Conservation (phyloP, 371 early-diverging fungal genomes). For the Mortierella sp. region DNA sequence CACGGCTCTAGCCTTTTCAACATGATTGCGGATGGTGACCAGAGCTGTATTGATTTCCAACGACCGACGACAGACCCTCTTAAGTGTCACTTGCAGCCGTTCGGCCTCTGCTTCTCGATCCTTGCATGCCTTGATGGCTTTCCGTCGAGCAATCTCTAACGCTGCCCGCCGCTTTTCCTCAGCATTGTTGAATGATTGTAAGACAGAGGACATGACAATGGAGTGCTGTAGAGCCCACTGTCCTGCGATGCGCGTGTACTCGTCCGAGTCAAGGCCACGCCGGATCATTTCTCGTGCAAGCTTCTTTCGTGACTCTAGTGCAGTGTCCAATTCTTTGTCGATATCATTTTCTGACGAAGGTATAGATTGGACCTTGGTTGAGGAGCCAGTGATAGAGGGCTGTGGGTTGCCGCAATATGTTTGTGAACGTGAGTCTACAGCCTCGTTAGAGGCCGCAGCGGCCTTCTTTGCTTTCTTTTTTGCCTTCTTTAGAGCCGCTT, state of each 20-base stretch:
- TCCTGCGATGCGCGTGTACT: too few relatives aligned
- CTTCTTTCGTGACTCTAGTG: too few relatives aligned
- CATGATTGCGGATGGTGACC: neutral
- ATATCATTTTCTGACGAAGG: neutral
- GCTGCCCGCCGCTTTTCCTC: neutral
- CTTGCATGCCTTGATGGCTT: neutral
- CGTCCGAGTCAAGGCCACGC: neutral
- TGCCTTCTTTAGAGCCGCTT: constrained; percentile 12
- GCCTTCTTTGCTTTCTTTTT: constrained; percentile 22
- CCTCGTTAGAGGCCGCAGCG: neutral
- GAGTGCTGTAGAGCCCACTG: neutral
- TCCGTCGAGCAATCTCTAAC: constrained; percentile 6
- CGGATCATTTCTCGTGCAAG: neutral
- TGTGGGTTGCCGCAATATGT: too few relatives aligned
- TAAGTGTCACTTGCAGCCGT: neutral
- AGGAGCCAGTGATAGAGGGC: too few relatives aligned
- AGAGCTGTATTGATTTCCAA: constrained; percentile 1
- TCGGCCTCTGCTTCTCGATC: neutral
- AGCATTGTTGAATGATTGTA: neutral
- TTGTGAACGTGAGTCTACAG: neutral
- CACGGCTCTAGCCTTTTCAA: neutral
- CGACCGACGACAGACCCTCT: neutral
- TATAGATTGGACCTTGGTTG: too few relatives aligned
- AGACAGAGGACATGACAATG: neutral
- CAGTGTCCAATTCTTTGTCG: constrained; percentile 1